Conservation (phyloP, 1,284 basidiomycete genomes). For the Salmacisia buchloeana region DNA sequence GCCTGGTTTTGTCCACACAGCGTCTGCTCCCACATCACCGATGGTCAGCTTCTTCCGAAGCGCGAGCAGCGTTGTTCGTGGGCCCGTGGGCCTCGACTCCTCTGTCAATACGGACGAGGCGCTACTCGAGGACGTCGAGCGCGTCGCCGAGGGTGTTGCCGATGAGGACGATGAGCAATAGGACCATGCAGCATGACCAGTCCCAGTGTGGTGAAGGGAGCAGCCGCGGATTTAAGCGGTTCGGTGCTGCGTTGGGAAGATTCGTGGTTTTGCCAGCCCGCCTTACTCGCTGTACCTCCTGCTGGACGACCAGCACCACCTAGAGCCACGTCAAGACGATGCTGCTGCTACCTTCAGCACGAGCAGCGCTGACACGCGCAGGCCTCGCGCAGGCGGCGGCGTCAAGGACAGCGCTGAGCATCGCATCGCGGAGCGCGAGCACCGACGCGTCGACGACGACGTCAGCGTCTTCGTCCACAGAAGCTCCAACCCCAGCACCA, state of each 20-base stretch:
- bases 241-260: too few species aligned
- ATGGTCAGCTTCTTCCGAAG: neutral
- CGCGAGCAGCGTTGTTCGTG: neutral
- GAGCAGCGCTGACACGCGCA: neutral
- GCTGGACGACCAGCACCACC: neutral
- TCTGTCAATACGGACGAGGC: neutral
- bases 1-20: too few species aligned
- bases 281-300: too few species aligned
- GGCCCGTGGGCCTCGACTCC: neutral
- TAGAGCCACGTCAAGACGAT: neutral
- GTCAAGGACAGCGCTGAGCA: neutral
- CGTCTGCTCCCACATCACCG: neutral
- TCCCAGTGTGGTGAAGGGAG: neutral
- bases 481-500: neutral
- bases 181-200: too few species aligned
- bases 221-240: too few species aligned
- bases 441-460: neutral
- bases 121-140: neutral
- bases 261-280: too few species aligned
- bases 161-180: too few species aligned
- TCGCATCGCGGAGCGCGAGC: neutral
- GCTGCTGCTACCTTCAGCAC: neutral
- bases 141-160: too few species aligned
- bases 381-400: neutral
- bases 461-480: neutral